phyloP scores from a whole-genome alignment of 139 green algal species.

The Picochlorum sp. region DNA sequence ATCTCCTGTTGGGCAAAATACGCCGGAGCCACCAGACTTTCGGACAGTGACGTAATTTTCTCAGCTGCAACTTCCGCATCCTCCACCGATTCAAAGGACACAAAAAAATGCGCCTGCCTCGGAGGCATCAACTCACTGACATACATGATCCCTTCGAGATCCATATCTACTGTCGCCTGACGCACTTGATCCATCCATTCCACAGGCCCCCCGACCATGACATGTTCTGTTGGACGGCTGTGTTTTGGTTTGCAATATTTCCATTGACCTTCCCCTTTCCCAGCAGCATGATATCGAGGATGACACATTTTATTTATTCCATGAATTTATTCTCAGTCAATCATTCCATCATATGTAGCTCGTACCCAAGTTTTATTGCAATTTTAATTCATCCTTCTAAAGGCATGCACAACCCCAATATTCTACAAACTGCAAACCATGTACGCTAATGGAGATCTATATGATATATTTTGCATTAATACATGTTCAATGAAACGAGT shows the following conservation, averaged over 20 bases:
- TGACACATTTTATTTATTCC: too few species aligned
- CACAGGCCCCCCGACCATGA: neutral
- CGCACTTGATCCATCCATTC: neutral
- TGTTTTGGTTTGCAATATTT: slow-evolving; percentile 4
- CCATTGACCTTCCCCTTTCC: slow-evolving; percentile 12
- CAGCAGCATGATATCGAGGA: too few species aligned
- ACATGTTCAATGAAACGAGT: too few species aligned
- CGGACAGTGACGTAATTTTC: neutral
- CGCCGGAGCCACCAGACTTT: neutral
- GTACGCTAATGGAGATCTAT: too few species aligned
- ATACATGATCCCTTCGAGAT: neutral
- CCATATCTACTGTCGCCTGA: neutral
- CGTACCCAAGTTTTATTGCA: too few species aligned
- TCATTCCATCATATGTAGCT: too few species aligned
- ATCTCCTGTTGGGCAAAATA: neutral
- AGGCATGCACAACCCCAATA: too few species aligned
- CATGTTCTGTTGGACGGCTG: neutral
- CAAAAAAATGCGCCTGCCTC: neutral
- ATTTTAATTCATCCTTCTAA: too few species aligned
- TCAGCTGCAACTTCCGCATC: neutral
- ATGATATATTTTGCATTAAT: too few species aligned
- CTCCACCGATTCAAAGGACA: neutral
- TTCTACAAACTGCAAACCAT: too few species aligned
- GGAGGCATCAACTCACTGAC: neutral
- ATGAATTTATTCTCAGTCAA: too few species aligned